These are phyloP conservation scores for Podila horticola DNA, from an alignment of 192 early-diverging fungal genomes.

Conservation along the genomic window DNA sequence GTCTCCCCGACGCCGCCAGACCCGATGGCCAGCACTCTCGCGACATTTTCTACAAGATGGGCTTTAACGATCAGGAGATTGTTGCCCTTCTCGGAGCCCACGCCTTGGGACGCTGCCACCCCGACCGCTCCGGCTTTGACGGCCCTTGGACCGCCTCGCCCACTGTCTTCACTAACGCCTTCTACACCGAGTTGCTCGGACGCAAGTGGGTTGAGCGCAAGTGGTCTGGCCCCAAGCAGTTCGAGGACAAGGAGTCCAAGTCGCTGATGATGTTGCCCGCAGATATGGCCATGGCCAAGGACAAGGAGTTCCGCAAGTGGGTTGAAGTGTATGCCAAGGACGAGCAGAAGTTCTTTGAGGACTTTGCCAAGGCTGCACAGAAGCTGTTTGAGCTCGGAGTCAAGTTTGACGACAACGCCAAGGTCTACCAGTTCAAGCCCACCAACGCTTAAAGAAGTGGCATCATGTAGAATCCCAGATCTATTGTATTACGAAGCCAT, in stretches of 20 bases:
- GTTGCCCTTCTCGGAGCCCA: constrained; percentile 84
- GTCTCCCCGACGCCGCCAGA: constrained; percentile 77
- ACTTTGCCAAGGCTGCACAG: constrained; percentile 86
- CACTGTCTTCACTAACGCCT: constrained; percentile 90
- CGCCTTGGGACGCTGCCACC: constrained; percentile 81
- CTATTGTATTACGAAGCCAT: background rate
- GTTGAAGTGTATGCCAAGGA: constrained; percentile 92
- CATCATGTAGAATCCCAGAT: background rate
- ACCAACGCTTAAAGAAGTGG: constrained; percentile 52
- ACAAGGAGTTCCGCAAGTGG: constrained; percentile 76
- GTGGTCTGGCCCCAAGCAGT: constrained; percentile 89
- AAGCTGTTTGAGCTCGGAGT: constrained; percentile 93
- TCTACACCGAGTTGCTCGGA: constrained; percentile 80
- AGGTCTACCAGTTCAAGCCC: constrained; percentile 73
- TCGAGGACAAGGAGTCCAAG: constrained; percentile 78
- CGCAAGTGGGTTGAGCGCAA: constrained; percentile 85
- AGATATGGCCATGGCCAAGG: constrained; percentile 71
- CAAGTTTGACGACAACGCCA: constrained; percentile 71
- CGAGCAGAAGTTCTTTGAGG: constrained; percentile 85
- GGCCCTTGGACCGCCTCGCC: constrained; percentile 93
- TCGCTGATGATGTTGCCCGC: constrained; percentile 78
- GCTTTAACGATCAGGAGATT: constrained; percentile 75
- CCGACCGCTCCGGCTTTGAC: constrained; percentile 78
- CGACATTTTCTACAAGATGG: constrained; percentile 87
- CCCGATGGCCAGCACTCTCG: constrained; percentile 74